Evolutionary conservation across 2,329 filamentous ascomycete species (phyloP).

Genomic region (Cladosporium sp.): DNA sequence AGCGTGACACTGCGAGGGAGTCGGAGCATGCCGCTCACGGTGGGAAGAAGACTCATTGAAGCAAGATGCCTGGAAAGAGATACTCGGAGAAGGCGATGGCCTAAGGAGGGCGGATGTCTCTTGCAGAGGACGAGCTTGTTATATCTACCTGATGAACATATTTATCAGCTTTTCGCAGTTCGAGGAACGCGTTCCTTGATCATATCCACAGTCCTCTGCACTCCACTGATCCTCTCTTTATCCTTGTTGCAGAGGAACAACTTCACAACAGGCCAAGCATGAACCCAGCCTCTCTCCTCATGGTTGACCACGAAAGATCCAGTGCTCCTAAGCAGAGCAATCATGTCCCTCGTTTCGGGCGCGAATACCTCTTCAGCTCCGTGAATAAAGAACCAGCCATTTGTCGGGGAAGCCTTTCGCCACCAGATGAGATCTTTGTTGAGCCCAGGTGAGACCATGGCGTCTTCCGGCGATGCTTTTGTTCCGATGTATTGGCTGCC

Average conservation of each 20-base stretch:
- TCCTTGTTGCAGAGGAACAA: constrained; percentile 51
- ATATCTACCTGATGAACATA: too few relatives aligned
- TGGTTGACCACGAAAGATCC: constrained; percentile 53
- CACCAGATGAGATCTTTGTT: constrained; percentile 65
- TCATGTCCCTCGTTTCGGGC: constrained; percentile 61
- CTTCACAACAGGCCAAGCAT: constrained; percentile 76
- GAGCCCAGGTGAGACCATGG: constrained; percentile 64
- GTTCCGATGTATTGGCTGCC: constrained; percentile 64
- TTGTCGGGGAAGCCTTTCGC: constrained; percentile 60
- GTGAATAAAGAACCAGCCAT: constrained; percentile 67
- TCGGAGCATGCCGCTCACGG: too few relatives aligned
- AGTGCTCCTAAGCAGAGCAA: constrained; percentile 52
- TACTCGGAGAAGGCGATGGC: too few relatives aligned
- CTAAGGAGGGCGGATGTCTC: too few relatives aligned
- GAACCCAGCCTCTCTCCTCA: constrained; percentile 64
- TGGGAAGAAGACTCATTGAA: too few relatives aligned
- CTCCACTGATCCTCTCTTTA: constrained; percentile 44
- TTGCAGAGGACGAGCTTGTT: too few relatives aligned
- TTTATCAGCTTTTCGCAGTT: not conserved
- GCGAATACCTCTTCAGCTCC: constrained; percentile 76
- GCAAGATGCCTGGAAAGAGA: too few relatives aligned
- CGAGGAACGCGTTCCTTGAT: constrained; percentile 26
- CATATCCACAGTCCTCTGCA: constrained; percentile 41
- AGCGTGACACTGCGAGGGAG: too few relatives aligned
- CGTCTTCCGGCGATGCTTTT: constrained; percentile 48